These are phyloP conservation scores for Fusarium udum DNA, from an alignment of 2,329 filamentous ascomycete species.

Conservation along the genomic window DNA sequence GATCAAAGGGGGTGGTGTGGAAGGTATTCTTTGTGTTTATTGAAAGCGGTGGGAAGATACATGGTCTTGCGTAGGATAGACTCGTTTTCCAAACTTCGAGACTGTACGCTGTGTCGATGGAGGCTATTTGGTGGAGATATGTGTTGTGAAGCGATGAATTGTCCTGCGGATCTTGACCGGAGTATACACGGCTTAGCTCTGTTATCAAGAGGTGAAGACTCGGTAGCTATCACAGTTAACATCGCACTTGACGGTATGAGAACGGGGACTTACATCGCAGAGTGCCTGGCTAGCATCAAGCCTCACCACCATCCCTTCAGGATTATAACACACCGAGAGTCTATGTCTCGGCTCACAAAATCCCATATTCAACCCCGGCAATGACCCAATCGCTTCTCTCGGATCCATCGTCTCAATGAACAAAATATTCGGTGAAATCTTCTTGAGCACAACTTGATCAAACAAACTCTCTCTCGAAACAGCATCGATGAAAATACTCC, in stretches of 20 bases:
- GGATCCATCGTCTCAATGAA: constrained; percentile 58
- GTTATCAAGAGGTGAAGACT: constrained; percentile 58
- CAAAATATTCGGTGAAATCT: constrained; percentile 60
- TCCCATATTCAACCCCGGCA: constrained; percentile 53
- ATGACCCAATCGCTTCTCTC: constrained; percentile 50
- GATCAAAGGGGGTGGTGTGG: constrained; percentile 51
- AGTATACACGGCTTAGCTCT: constrained; percentile 59
- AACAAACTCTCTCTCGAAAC: constrained; percentile 59
- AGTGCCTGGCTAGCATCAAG: constrained; percentile 62
- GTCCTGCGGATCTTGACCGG: constrained; percentile 46
- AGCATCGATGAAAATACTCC: constrained; percentile 63
- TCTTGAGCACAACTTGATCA: constrained; percentile 59
- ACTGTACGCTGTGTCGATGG: constrained; percentile 46
- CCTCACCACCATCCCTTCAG: constrained; percentile 56
- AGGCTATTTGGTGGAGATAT: constrained; percentile 42
- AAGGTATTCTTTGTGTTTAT: constrained; percentile 37
- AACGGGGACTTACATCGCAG: constrained; percentile 52
- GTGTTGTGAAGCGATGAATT: constrained; percentile 37
- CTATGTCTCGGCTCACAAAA: constrained; percentile 58
- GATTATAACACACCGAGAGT: constrained; percentile 59
- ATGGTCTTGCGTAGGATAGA: constrained; percentile 52
- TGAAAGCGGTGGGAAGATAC: constrained; percentile 57
- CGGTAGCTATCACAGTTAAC: constrained; percentile 28
- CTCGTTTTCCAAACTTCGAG: constrained; percentile 58
- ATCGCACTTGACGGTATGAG: accelerated